Conservation (phyloP, 2,329 filamentous ascomycete species). For the Venturia effusa region DNA sequence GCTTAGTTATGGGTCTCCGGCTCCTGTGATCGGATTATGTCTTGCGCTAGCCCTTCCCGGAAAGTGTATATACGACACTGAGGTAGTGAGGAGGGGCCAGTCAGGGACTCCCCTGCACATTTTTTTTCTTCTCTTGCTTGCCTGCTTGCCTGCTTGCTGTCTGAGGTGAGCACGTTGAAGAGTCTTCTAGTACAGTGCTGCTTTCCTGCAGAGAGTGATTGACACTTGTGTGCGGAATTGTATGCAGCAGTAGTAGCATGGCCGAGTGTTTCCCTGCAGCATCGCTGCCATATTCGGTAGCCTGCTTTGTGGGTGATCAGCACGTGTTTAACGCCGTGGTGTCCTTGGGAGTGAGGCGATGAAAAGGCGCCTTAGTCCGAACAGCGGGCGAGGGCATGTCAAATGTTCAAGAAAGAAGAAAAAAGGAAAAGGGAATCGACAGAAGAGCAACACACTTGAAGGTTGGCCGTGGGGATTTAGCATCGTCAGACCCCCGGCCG, state of each 20-base stretch:
- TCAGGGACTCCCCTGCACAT: slow-evolving; percentile 3
- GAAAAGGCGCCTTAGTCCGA: neutral
- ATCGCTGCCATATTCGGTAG: neutral
- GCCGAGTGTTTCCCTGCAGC: neutral
- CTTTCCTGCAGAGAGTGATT: too few relatives aligned
- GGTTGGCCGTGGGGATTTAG: too few relatives aligned
- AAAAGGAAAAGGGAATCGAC: neutral
- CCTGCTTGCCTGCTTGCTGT: too few relatives aligned
- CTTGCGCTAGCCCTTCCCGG: neutral
- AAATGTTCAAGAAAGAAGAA: neutral
- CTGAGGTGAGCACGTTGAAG: neutral
- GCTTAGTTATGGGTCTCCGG: slow-evolving; percentile 4
- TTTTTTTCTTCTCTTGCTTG: neutral
- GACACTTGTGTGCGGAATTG: neutral
- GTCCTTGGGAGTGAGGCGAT: neutral
- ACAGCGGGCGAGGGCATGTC: neutral
- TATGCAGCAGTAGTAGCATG: neutral
- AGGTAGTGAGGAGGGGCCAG: neutral
- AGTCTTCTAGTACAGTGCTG: too few relatives aligned
- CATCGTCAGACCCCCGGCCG: too few relatives aligned
- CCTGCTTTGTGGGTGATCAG: neutral
- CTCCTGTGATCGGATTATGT: neutral
- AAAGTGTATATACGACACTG: neutral
- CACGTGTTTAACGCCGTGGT: neutral
- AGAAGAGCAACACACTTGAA: too few relatives aligned